Evolutionary conservation across 495 filamentous ascomycete genomes (phyloP), one percentile per base, ranked within the genome.

Genomic region (Xylaria longipes): DNA sequence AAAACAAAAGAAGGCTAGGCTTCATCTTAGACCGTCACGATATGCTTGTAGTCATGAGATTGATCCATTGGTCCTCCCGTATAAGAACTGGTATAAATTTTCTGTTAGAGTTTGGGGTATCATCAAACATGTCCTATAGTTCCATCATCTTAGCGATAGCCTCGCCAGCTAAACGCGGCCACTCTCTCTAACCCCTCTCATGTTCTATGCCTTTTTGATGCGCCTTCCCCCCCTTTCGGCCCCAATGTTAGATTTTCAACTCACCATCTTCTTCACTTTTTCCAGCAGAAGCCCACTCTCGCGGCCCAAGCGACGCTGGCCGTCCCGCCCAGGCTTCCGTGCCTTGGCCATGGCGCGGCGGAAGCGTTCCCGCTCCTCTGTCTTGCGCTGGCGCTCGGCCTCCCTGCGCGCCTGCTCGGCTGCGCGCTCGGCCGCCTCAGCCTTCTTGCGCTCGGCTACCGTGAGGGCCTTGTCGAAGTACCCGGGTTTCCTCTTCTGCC

Each of bases 271-370:
- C 85, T 92, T 90, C 17, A 97, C 91, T 78, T 89, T 93, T 80
- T 94, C 91, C 66, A 97, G 80, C 74, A 99, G 72, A 15, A 96
- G 85, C n/a, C 87, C 87, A 70, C 95, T 94, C 85, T 97, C 93
- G 68, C 92, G 86, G 2, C 96, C 96, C 43, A 99, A 75, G 80
- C 93, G 95, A 75, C 90, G 84, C 81, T 95, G 91, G 33, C 95
- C 95, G 80, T 93, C 89, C 76, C 86, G 86, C 61, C 93, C 93
- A 12, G 90, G 91, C 41, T 84, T 84, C 76, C 90, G 88, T 8
- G 94, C 95, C 81, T 94, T 94, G 17, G 88, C 87, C 88, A 94
- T 91, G 3, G 87, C 88, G 79, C 86, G 89, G 22, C 91, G 85
- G 66, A 90, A 88, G 65, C 85, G 87, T 74, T 91, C 90, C 45